A percentile compares a stretch with the other conserved stretches of the same genome.
phyloP scores from a whole-genome alignment of 352 stramenopile species.

The Paralagenidium karlingii region DNA sequence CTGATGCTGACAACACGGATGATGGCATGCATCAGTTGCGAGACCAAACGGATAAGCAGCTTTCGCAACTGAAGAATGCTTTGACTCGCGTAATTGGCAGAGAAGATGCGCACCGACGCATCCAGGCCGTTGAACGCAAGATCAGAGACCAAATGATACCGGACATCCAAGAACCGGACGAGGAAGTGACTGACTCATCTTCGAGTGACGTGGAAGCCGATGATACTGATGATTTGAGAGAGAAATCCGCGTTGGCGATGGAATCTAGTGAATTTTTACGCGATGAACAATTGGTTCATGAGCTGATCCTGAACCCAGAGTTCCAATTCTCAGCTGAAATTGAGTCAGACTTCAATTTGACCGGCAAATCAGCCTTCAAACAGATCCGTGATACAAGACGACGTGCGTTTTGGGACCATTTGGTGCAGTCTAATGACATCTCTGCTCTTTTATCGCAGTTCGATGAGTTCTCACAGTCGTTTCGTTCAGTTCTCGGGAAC shows the following conservation, averaged over 20 bases:
- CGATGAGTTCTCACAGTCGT: constrained; percentile 31
- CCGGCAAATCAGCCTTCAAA: constrained; percentile 5
- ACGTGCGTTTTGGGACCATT: constrained; percentile 57
- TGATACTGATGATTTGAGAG: too few relatives aligned
- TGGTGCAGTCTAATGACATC: constrained; percentile 30
- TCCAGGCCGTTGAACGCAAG: constrained; percentile 17
- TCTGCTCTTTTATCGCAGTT: constrained; percentile 25
- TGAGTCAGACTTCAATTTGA: neutral
- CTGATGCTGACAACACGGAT: constrained; percentile 13
- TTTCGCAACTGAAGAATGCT: constrained; percentile 33
- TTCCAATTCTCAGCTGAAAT: constrained; percentile 19
- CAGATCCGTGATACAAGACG: constrained; percentile 38
- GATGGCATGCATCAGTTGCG: constrained; percentile 43
- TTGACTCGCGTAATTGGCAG: constrained; percentile 42
- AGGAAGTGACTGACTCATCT: too few relatives aligned
- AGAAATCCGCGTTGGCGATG: too few relatives aligned
- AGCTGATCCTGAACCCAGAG: constrained; percentile 57
- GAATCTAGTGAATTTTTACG: too few relatives aligned
- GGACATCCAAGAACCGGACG: too few relatives aligned
- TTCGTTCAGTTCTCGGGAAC: too few relatives aligned
- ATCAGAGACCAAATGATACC: too few relatives aligned
- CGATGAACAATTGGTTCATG: constrained; percentile 48
- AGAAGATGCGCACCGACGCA: constrained; percentile 17
- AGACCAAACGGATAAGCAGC: constrained; percentile 41
- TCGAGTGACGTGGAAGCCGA: too few relatives aligned